phyloP scores from a whole-genome alignment of 2,329 filamentous ascomycete genomes.

The Penicillium concentricum region DNA sequence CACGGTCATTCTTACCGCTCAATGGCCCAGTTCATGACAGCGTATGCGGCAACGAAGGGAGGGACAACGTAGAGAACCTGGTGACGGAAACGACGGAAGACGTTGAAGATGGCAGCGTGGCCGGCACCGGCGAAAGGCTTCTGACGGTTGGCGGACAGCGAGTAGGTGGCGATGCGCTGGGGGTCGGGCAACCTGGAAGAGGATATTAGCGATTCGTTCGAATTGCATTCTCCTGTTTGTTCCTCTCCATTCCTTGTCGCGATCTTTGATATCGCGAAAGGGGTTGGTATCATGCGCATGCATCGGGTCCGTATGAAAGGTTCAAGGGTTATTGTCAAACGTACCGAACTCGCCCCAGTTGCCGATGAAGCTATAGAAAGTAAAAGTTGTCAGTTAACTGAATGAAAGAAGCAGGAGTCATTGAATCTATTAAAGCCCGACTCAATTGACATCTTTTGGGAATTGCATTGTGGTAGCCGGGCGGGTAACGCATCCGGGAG shows the following conservation, averaged over 20 bases:
- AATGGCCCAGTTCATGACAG: constrained; percentile 83
- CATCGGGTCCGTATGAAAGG: constrained; percentile 12
- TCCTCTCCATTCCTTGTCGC: background rate
- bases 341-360: constrained; percentile 74
- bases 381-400: constrained; percentile 24
- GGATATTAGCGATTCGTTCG: constrained; percentile 1
- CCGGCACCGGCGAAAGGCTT: constrained; percentile 75
- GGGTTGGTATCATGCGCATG: constrained; percentile 7
- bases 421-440: background rate
- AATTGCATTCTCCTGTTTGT: background rate
- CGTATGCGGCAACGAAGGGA: constrained; percentile 75
- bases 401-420: background rate
- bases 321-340: constrained; percentile 43
- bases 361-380: constrained; percentile 63
- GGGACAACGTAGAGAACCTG: constrained; percentile 90
- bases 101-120: constrained; percentile 91
- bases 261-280: background rate
- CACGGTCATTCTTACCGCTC: constrained; percentile 66
- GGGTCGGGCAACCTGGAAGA: constrained; percentile 35
- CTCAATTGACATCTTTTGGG: background rate
- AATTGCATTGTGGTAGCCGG: constrained; percentile 10
- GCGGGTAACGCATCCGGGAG: constrained; percentile 22
- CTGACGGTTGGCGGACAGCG: constrained; percentile 83
- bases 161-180: constrained; percentile 67
- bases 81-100: constrained; percentile 76